Percentiles rank a stretch among this genome's conserved stretches.
These are phyloP conservation scores for Colletotrichum lentis DNA, from an alignment of 2,329 filamentous ascomycete species.

Conservation along the genomic window DNA sequence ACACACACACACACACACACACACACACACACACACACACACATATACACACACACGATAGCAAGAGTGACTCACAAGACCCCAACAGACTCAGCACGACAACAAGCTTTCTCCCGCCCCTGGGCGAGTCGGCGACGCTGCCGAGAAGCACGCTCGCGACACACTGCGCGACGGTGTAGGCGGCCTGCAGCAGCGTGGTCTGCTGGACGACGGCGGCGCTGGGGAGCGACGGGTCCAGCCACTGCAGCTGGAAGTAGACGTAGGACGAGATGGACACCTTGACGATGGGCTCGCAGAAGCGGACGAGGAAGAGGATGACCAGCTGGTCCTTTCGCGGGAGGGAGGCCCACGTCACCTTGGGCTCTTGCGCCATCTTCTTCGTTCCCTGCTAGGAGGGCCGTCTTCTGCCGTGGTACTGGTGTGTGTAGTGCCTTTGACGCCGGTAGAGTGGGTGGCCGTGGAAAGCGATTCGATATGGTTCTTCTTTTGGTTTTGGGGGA, in stretches of 20 bases:
- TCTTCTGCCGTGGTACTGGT: too few species aligned
- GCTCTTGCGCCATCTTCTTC: too few species aligned
- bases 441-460: too few species aligned
- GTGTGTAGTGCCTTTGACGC: too few species aligned
- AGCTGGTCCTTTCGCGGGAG: slow-evolving; percentile 3
- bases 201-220: slow-evolving; percentile 14
- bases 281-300: background rate
- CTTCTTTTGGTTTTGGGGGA: too few species aligned
- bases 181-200: slow-evolving; percentile 19
- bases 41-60: background rate
- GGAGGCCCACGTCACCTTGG: background rate
- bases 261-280: background rate
- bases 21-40: background rate
- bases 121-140: slow-evolving; percentile 5
- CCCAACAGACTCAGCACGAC: slow-evolving; percentile 6
- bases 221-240: slow-evolving; percentile 13
- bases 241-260: slow-evolving; percentile 26
- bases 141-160: slow-evolving; percentile 16
- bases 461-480: too few species aligned
- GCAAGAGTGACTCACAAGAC: too few species aligned
- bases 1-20: slow-evolving; percentile 4
- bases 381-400: too few species aligned
- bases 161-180: slow-evolving; percentile 21
- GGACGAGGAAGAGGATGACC: background rate
- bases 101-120: slow-evolving; percentile 21